Evolutionary conservation across 2,329 filamentous ascomycete genomes (phyloP).

Genomic region (Scedosporium apiospermum): DNA sequence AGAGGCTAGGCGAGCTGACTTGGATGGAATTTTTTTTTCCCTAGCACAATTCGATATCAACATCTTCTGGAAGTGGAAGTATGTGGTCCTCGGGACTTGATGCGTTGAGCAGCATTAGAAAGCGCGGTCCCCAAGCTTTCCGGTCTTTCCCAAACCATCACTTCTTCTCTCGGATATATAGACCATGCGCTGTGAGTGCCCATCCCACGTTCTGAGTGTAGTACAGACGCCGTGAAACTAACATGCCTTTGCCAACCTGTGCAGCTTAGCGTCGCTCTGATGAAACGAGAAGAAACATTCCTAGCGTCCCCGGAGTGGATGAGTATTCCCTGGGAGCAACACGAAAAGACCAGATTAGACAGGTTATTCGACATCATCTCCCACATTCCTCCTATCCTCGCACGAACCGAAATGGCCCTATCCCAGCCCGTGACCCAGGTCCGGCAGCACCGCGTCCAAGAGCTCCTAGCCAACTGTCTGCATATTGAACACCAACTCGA

Average conservation of each 20-base stretch:
- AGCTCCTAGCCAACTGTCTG: constrained; percentile 37
- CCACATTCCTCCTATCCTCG: constrained; percentile 36
- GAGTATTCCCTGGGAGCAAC: constrained; percentile 38
- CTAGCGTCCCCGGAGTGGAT: constrained; percentile 43
- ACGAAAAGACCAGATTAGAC: constrained; percentile 42
- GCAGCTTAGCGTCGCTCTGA: constrained; percentile 36
- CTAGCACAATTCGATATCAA: neutral
- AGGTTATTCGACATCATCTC: constrained; percentile 41
- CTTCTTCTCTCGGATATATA: constrained; percentile 46
- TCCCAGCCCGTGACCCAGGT: constrained; percentile 27
- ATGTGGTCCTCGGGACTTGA: neutral
- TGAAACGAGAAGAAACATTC: constrained; percentile 40
- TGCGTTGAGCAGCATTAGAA: constrained; percentile 19
- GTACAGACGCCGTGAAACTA: neutral
- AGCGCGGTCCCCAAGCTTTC: constrained; percentile 36
- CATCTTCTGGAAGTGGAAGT: neutral
- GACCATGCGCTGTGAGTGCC: constrained; percentile 39
- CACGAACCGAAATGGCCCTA: constrained; percentile 31
- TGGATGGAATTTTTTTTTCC: neutral
- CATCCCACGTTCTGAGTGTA: neutral
- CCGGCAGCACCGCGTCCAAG: constrained; percentile 35
- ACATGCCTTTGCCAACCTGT: neutral
- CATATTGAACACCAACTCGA: constrained; percentile 37
- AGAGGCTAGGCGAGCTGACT: neutral
- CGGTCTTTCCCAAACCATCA: constrained; percentile 45